Base-by-base conservation (phyloP, 2,329 filamentous ascomycete species). In the Lojkania enalia region DNA sequence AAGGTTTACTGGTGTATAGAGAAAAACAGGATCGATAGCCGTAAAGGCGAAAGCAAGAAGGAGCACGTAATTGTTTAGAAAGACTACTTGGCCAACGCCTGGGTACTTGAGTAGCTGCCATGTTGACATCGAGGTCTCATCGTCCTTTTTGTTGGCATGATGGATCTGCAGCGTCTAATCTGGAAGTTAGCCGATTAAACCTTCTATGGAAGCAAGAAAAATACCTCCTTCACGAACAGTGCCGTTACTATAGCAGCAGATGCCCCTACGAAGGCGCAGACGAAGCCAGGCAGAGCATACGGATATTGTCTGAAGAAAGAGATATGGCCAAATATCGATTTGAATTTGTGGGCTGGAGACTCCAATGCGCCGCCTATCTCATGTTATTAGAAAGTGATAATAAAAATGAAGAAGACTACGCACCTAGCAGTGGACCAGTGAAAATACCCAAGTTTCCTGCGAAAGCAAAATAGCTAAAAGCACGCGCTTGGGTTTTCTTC, bases 381-480 rank as follows among this genome's bases (percentile, higher is more conserved):
- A n/a, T 20, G 23, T 58, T 16, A 54, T 46, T 37, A 3, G 4
- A 3, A 13, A 30, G n/a, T 6, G 5, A 5, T 12, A 1, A 25
- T n/a, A 14, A 19, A 13, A 20, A n/a, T 25, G n/a, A n/a, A 27
- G 7, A 21, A 16, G 32, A 35, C 9, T 5, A 46, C 51, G 35
- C 49, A 72, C 72, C 75, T 15, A 90, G 60, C 6, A 88, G 58
- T 2, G 87, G 86, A 0, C 88, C 88, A 2, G 89, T 20, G 46
- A 89, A 83, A 33, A 92, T 83, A 3, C 88, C 88, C 6, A 91
- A 16, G 53, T 92, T 92, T 3, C 83, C 82, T 0, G 80, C 75
- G 60, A 92, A 88, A 7, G 87, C 86, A 61, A 91, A 91, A 74
- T 83, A 87, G 59, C 84, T 84, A 60, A 91, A 94, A 0, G 85